Evolutionary conservation across 1,284 basidiomycete genomes (phyloP).

Genomic region (Rhizopogon hawkerae): DNA sequence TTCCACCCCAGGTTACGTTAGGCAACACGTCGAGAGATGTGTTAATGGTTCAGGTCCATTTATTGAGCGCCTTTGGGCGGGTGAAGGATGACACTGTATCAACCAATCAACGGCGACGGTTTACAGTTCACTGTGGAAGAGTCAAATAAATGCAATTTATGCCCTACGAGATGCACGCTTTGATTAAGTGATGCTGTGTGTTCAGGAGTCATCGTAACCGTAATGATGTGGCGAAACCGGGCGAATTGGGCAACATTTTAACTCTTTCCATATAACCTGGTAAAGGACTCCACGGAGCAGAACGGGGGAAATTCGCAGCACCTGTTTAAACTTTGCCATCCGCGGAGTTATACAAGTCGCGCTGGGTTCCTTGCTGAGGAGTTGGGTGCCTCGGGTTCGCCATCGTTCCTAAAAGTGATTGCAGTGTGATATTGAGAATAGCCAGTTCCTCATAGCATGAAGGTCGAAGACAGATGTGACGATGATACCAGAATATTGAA

Average conservation of each 20-base stretch:
- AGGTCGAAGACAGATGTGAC: neutral
- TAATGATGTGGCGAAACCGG: neutral
- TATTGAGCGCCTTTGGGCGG: neutral
- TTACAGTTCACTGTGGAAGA: neutral
- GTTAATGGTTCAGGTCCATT: neutral
- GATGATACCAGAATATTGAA: neutral
- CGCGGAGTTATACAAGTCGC: neutral
- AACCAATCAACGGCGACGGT: neutral
- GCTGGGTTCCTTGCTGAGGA: neutral
- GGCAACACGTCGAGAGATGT: neutral
- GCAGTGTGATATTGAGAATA: neutral
- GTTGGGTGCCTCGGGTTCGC: neutral
- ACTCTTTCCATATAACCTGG: neutral
- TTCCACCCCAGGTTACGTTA: conserved; percentile 1
- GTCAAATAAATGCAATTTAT: neutral
- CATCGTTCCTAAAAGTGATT: neutral
- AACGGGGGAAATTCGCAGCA: neutral
- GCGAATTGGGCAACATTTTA: neutral
- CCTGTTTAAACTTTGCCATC: neutral
- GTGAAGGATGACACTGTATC: conserved; percentile 1
- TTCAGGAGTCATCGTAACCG: neutral
- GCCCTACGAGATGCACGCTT: neutral
- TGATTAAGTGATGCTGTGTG: neutral
- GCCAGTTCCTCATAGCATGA: too few relatives aligned
- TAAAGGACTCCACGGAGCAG: neutral